Evolutionary conservation across 768 basidiomycete genomes (phyloP), one percentile per base, ranked within the genome.

Genomic region (Trichaptum fuscoviolaceum): DNA sequence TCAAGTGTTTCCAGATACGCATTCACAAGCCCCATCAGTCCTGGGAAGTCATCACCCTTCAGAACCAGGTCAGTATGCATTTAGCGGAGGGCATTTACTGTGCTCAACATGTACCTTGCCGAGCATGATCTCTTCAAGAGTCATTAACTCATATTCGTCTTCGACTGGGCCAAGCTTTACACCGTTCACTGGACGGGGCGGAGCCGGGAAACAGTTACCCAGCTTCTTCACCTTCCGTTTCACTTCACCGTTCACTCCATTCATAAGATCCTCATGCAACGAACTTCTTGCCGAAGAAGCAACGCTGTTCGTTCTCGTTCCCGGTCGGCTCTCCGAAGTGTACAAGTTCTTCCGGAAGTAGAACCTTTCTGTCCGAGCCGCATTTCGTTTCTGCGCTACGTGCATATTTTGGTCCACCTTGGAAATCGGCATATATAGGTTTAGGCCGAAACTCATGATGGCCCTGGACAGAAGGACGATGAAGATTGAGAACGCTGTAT

Each of bases 371-470:
- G 84, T 76, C 63, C 78, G 79, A 24, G 88, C 84, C 0, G 95
- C 96, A 72, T 93, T 89, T 61, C 96, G 83, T 62, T 81, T 79
- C 76, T 99, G 97, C 0, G 96, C 96, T 67, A 90, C 84, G 25
- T 77, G 83, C 97, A 99, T 99, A 72, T 99, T 99, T 76, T 92
- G 92, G 74, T 99, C 96, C 66, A 91, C 96, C 85, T 97, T 96
- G 1, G 96, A 97, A 59, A 99, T 98, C 2, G 97, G 97, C 68
- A 99, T 83, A 76, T 99, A 99, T 67, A 98, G 91, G 76, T 98
- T 98, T 64, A 98, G 80, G 68, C 91, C 90, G 79, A 95, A 95
- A 71, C 83, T 87, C 66, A 99, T 82, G 69, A 99, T 97, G 1
- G 95, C 96, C 57, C 97, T 85, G 4, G 97, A 96, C 8, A 99